Base-by-base conservation (phyloP, 1,284 basidiomycete species). In the Porphyrellus sp. region DNA sequence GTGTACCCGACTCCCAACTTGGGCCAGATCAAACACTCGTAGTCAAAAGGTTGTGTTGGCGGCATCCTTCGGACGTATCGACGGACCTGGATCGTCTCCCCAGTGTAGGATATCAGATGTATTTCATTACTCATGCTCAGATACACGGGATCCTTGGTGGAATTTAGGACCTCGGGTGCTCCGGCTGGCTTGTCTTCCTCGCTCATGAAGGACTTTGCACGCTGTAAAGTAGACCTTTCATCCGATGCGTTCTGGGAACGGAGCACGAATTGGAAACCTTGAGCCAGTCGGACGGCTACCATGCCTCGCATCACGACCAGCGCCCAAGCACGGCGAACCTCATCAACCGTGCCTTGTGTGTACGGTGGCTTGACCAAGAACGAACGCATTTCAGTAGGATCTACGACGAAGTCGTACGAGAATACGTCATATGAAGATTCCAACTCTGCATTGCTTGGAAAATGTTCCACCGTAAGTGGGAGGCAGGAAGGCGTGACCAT, bases 241-340 rank as follows among this genome's bases (percentile, higher is more conserved):
- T 74, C 72, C 16, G 64, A 61, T 1, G 55, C 53, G 24, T 70
- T 70, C 13, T 61, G 61, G 23, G 81, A 71, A 57, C 75, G 73
- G 27, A 88, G 75, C 39, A 98, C 86, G 64, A 98, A 93, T 68
- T 99, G 96, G 70, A 98, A 99, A n/a, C 96, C 95, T 69, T 98
- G 94, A 8, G 89, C 84, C 8, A 99, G 78, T 15, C 96, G 80
- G 50, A 98, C 87, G 5, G 91, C 93, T 1, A 91, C 89, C 91
- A 98, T 96, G 46, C 93, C 93, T 28, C 89, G 81, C 86, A 98
- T 91, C 24, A 97, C 89, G 0, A 85, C 86, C 38, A 94, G 74
- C 0, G 93, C 91, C 79, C 84, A 87, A 54, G 85, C 75, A 55
- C 80, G 76, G 13, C 86, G 78, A 34, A 79, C 65, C n/a, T 86